Evolutionary conservation across 129 eudicot species (phyloP), one percentile per base, ranked within the genome.

Genomic region (Chrysanthemum lavandulifolium): DNA sequence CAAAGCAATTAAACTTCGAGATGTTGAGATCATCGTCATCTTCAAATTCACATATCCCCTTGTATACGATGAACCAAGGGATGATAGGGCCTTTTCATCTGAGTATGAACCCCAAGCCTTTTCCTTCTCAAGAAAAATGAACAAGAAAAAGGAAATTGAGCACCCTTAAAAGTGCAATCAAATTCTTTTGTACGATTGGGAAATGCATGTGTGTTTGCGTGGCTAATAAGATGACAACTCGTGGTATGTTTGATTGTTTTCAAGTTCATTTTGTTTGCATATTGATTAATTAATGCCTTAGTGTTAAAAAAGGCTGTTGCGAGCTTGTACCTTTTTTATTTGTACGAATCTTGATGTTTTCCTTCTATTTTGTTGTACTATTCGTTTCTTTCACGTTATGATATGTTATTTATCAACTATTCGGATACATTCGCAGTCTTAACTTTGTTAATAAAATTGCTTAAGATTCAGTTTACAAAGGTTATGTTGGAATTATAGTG

Each of bases 1-100:
- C 77, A 2, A 76, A 78, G 68, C 80, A 77, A 33, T 45, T 82
- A 65, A 80, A 78, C 60, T 80, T 84, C 10, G 85, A 84, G 71
- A 80, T 87, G 86, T 75, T 81, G 75, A 78, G 83, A 71, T 73
- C 89, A 0, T 66, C 69, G 5, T 66, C 69, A 10, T 16, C 78
- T 74, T 74, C 83, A n/a, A 47, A 68, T 59, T 77, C 82, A 59
- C 86, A 81, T 47, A 81, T 27, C 71, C 80, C 82, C 29, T 78
- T 75, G 27, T 66, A 77, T 61, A 18, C 80, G 29, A 73, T 77
- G 61, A 77, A 54, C 78, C 88, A 80, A 73, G 81, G 83, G 70
- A 72, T 80, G 80, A 61, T 68, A 12, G 71, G 87, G 69, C 91
- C 91, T 9, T 79, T 81, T 65, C 80, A 81, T 21, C 68, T 86